These are phyloP conservation scores for Pseudogymnoascus destructans DNA, from an alignment of 2,329 filamentous ascomycete species.

Conservation along the genomic window DNA sequence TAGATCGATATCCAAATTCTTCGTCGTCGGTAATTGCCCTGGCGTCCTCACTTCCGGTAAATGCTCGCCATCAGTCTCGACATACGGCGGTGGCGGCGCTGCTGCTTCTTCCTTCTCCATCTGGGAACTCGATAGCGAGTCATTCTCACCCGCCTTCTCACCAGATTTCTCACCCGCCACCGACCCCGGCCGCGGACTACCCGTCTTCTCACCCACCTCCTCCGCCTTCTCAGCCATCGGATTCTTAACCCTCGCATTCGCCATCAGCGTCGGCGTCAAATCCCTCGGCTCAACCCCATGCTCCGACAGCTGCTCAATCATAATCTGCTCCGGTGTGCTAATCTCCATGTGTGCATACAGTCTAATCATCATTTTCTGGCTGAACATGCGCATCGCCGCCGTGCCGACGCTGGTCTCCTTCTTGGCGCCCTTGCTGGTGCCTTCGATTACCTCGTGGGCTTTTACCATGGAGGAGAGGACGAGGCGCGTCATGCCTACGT, in stretches of 20 bases:
- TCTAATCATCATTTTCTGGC: conserved; percentile 94
- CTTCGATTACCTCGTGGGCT: conserved; percentile 48
- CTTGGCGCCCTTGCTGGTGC: conserved; percentile 49
- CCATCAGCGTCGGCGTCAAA: conserved; percentile 74
- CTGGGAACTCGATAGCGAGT: conserved; percentile 6
- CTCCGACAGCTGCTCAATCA: conserved; percentile 93
- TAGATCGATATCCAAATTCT: conserved; percentile 87
- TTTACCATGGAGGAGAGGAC: conserved; percentile 67
- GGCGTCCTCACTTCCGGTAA: conserved; percentile 70
- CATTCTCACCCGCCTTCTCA: background rate
- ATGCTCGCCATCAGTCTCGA: conserved; percentile 52
- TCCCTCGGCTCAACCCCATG: conserved; percentile 81
- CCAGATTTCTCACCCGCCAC: background rate
- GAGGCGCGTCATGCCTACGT: conserved; percentile 78
- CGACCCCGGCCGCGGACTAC: conserved; percentile 23
- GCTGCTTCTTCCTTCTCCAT: conserved; percentile 34
- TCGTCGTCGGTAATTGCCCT: conserved; percentile 65
- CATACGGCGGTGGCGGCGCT: conserved; percentile 44
- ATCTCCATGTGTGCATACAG: conserved; percentile 97
- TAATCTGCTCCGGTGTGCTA: conserved; percentile 77
- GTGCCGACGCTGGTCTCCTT: conserved; percentile 57
- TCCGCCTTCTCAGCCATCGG: conserved; percentile 52
- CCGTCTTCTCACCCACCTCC: conserved; percentile 17
- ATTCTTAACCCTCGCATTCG: conserved; percentile 85
- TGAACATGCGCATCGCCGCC: conserved; percentile 87